Evolutionary conservation across 2,329 filamentous ascomycete genomes (phyloP).

Genomic region (Diaporthe longicolla): DNA sequence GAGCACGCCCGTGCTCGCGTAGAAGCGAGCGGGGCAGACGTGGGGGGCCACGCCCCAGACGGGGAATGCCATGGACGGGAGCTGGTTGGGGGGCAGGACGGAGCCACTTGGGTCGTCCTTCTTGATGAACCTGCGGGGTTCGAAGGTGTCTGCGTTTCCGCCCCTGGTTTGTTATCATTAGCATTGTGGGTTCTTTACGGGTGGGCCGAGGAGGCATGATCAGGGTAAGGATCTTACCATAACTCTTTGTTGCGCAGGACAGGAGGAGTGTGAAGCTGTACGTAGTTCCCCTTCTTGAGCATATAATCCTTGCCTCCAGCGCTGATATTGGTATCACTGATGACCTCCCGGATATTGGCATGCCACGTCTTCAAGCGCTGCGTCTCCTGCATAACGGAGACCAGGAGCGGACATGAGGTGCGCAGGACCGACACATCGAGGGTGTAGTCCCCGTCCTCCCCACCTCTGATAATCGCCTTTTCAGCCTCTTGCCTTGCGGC

Average conservation of each 20-base stretch:
- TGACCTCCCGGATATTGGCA: slow-evolving; percentile 50
- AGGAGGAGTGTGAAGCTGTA: slow-evolving; percentile 49
- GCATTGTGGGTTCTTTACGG: too few species aligned
- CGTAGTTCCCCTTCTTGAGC: slow-evolving; percentile 51
- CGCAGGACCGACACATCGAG: slow-evolving; percentile 54
- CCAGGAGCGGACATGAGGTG: slow-evolving; percentile 51
- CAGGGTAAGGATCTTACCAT: background rate
- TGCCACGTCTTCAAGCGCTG: slow-evolving; percentile 49
- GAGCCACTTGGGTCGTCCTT: slow-evolving; percentile 4
- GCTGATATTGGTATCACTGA: slow-evolving; percentile 50
- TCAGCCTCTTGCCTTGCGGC: slow-evolving; percentile 57
- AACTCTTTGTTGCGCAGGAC: slow-evolving; percentile 46
- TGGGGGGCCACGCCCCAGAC: slow-evolving; percentile 44
- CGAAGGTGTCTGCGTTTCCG: slow-evolving; percentile 43
- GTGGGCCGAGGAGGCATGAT: too few species aligned
- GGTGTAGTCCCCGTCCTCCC: slow-evolving; percentile 34
- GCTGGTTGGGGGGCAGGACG: slow-evolving; percentile 33
- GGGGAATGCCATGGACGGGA: slow-evolving; percentile 43
- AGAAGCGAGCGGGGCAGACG: slow-evolving; percentile 49
- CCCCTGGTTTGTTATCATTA: slow-evolving; percentile 49
- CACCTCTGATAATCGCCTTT: slow-evolving; percentile 45
- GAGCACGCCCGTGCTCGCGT: slow-evolving; percentile 48
- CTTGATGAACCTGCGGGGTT: slow-evolving; percentile 46
- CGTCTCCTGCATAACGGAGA: slow-evolving; percentile 55
- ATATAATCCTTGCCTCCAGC: slow-evolving; percentile 48